Evolutionary conservation across 345 rosid species (phyloP).

Genomic region (Moringa oleifera): DNA sequence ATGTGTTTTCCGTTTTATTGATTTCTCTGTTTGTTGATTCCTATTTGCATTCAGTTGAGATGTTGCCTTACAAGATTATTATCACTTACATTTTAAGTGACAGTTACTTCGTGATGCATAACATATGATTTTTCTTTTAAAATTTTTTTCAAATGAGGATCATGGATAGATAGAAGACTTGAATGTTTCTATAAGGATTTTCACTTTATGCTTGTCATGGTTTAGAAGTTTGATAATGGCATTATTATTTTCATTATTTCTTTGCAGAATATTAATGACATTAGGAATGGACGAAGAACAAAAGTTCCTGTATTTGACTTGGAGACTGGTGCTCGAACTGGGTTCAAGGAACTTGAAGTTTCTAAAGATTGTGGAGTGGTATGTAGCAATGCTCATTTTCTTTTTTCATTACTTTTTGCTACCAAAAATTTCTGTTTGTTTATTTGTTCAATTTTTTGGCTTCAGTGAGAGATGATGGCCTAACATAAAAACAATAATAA

Average conservation of each 20-base stretch:
- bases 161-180: constrained; percentile 2
- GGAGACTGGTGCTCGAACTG: constrained; percentile 85
- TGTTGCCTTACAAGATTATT: no score
- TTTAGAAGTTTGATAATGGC: background rate
- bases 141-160: background rate
- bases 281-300: constrained; percentile 61
- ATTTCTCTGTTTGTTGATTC: no score
- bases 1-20: no score
- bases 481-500: constrained; percentile 9
- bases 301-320: constrained; percentile 79
- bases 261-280: constrained; percentile 76
- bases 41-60: no score
- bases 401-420: constrained; percentile 9
- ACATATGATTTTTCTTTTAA: background rate
- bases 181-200: background rate
- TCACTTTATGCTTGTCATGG: background rate
- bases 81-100: no score
- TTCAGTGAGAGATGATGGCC: background rate
- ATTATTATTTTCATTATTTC: constrained; percentile 13
- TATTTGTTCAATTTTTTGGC: constrained; percentile 4
- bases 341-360: constrained; percentile 88
- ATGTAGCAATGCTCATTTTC: constrained; percentile 21
- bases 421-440: constrained; percentile 6
- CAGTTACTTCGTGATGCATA: background rate
- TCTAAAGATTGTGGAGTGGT: constrained; percentile 98